Evolutionary conservation across 305 asterid species (phyloP).

Genomic region (Fraxinus xanthoxyloides): DNA sequence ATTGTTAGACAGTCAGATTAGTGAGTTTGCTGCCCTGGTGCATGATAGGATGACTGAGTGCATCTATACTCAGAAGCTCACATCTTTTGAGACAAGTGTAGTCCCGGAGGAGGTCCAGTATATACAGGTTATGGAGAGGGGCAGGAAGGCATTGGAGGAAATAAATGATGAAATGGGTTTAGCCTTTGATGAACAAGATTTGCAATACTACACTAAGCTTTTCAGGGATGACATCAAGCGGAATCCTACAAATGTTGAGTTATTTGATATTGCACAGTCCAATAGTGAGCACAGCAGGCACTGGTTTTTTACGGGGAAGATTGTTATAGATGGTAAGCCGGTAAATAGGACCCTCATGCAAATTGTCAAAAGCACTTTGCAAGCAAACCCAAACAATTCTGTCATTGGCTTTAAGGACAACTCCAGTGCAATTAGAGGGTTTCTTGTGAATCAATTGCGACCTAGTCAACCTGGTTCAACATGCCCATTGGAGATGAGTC

Average conservation of each 20-base stretch:
- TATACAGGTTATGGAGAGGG: slow-evolving; percentile 89
- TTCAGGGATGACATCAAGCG: slow-evolving; percentile 77
- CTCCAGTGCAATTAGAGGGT: slow-evolving; percentile 92
- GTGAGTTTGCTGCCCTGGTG: slow-evolving; percentile 73
- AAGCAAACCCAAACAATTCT: slow-evolving; percentile 81
- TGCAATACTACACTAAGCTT: slow-evolving; percentile 82
- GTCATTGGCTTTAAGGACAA: slow-evolving; percentile 97
- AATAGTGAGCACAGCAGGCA: slow-evolving; percentile 97
- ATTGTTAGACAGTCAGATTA: slow-evolving; percentile 54
- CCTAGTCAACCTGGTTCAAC: slow-evolving; percentile 72
- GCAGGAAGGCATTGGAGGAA: slow-evolving; percentile 82
- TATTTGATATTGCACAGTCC: slow-evolving; percentile 95
- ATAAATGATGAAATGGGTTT: slow-evolving; percentile 85
- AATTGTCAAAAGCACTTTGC: slow-evolving; percentile 79
- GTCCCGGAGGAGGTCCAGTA: slow-evolving; percentile 67
- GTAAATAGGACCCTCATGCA: slow-evolving; percentile 80
- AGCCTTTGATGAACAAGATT: slow-evolving; percentile 96
- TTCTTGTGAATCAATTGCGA: slow-evolving; percentile 62
- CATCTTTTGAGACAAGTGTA: slow-evolving; percentile 63
- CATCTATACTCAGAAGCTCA: slow-evolving; percentile 62
- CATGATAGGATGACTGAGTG: slow-evolving; percentile 97
- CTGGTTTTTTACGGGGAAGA: slow-evolving; percentile 94
- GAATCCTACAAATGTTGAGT: slow-evolving; percentile 84
- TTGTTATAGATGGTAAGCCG: slow-evolving; percentile 78
- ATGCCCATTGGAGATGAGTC: slow-evolving; percentile 54